Evolutionary conservation across 202 grass and related monocot species (phyloP).

Genomic region (Carex arenaria): DNA sequence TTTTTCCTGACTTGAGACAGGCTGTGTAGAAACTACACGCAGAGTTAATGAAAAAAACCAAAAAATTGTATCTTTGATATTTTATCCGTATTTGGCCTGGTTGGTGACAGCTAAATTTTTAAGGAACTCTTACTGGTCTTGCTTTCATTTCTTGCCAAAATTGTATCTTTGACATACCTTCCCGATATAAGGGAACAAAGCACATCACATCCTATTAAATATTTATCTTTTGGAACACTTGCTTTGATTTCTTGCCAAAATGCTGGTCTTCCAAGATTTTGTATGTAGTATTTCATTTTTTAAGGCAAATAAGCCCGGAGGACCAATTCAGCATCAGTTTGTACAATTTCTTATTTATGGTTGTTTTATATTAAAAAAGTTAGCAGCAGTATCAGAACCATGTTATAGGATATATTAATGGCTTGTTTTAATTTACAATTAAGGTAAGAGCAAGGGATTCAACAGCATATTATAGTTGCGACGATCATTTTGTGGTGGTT

Average conservation of each 20-base stretch:
- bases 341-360: conserved; percentile 11
- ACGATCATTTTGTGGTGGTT: conserved; percentile 97
- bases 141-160: too few relatives aligned
- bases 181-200: too few relatives aligned
- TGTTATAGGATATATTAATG: not conserved
- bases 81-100: not conserved
- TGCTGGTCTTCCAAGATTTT: not conserved
- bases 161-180: too few relatives aligned
- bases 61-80: not conserved
- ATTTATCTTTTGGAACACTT: too few relatives aligned
- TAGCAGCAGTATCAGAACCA: not conserved
- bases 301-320: not conserved
- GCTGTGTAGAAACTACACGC: too few relatives aligned
- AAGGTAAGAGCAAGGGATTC: conserved; percentile 80
- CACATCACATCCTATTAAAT: too few relatives aligned
- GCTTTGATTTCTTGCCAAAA: not conserved
- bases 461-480: conserved; percentile 89
- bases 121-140: too few relatives aligned
- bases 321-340: conserved; percentile 41
- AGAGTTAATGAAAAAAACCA: not conserved
- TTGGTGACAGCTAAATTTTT: too few relatives aligned
- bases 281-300: not conserved
- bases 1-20: too few relatives aligned
- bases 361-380: not conserved
- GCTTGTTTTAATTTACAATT: conserved; percentile 29